Conservation (phyloP, 768 basidiomycete species). For the Phanerochaete carnosa region DNA sequence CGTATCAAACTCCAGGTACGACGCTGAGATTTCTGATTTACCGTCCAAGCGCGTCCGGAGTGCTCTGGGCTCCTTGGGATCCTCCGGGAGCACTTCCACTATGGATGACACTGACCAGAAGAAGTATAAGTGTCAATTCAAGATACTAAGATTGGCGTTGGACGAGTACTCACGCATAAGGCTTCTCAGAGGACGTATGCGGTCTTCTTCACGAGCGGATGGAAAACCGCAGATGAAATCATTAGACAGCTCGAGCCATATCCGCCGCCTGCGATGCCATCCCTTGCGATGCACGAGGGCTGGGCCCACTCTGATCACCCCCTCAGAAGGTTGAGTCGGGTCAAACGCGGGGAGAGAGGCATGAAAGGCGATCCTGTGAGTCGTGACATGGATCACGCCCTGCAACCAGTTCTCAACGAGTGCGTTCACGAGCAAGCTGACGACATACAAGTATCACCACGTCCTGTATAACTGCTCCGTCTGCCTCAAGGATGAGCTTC, state of each 20-base stretch:
- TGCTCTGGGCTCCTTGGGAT: slow-evolving; percentile 42
- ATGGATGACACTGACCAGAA: slow-evolving; percentile 45
- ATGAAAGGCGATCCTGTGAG: slow-evolving; percentile 63
- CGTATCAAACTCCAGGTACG: slow-evolving; percentile 52
- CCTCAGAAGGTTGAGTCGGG: slow-evolving; percentile 28
- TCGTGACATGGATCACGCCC: slow-evolving; percentile 64
- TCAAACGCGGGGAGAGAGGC: slow-evolving; percentile 51
- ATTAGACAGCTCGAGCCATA: slow-evolving; percentile 61
- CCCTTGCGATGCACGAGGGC: slow-evolving; percentile 45
- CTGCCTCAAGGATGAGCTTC: slow-evolving; percentile 50
- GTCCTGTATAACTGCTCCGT: slow-evolving; percentile 47
- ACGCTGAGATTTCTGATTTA: slow-evolving; percentile 21
- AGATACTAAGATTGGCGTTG: not conserved
- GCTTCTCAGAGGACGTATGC: slow-evolving; percentile 49
- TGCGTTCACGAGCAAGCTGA: slow-evolving; percentile 14
- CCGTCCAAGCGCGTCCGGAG: slow-evolving; percentile 37
- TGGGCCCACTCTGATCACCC: slow-evolving; percentile 47
- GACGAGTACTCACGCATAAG: slow-evolving; percentile 41
- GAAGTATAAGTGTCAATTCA: not conserved
- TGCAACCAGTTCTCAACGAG: slow-evolving; percentile 16
- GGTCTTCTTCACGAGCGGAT: slow-evolving; percentile 51
- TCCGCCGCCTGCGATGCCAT: slow-evolving; percentile 41
- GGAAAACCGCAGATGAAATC: slow-evolving; percentile 60
- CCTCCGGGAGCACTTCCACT: slow-evolving; percentile 38
- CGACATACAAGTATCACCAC: slow-evolving; percentile 44